phyloP scores from a whole-genome alignment of 768 basidiomycete species.

The Holtermanniella nyarrowii region DNA sequence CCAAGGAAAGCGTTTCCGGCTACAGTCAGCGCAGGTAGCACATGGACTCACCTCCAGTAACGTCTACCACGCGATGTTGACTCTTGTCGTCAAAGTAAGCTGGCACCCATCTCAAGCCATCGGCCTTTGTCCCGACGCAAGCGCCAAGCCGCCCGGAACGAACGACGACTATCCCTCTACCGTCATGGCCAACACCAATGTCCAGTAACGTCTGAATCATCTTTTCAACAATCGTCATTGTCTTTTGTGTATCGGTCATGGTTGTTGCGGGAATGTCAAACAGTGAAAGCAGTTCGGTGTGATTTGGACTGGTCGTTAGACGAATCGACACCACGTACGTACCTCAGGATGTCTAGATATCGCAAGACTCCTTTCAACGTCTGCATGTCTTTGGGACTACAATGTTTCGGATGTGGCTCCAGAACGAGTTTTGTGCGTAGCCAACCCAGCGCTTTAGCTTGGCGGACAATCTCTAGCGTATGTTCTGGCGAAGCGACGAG shows the following conservation, averaged over 20 bases:
- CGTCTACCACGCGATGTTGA: constrained; percentile 17
- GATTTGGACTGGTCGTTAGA: constrained; percentile 24
- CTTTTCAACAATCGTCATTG: constrained; percentile 12
- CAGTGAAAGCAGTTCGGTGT: constrained; percentile 31
- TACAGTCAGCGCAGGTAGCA: constrained; percentile 1
- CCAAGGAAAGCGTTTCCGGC: constrained; percentile 34
- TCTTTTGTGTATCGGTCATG: constrained; percentile 7
- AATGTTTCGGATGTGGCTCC: neutral
- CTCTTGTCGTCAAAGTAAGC: constrained; percentile 19
- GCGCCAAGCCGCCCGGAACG: constrained; percentile 24
- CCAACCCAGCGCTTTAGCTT: neutral
- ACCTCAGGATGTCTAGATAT: neutral
- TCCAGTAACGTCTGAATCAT: constrained; percentile 18
- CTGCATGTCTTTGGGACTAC: neutral
- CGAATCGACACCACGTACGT: neutral
- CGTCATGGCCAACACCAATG: constrained; percentile 20
- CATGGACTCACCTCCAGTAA: constrained; percentile 29
- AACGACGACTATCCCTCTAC: constrained; percentile 19
- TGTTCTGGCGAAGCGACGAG: neutral
- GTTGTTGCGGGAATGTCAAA: constrained; percentile 6
- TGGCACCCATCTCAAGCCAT: constrained; percentile 27
- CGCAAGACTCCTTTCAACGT: neutral
- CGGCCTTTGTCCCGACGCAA: constrained; percentile 17
- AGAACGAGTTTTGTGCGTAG: neutral
- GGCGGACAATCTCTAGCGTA: neutral